phyloP scores from a whole-genome alignment of 768 basidiomycete genomes.

The Mycena latifolia region DNA sequence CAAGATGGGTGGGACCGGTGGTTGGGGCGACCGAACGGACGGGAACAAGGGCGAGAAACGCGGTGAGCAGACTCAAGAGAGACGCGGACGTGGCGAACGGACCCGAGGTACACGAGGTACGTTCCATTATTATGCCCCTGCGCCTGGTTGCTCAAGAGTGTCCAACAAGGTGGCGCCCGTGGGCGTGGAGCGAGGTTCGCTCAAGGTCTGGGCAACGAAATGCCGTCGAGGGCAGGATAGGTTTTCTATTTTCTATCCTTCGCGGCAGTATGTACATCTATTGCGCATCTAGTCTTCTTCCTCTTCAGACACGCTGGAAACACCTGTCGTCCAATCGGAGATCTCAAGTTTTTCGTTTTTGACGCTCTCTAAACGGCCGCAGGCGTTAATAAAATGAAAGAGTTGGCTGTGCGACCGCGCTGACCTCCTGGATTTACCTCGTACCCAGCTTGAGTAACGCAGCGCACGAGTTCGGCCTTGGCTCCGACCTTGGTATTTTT shows the following conservation, averaged over 20 bases:
- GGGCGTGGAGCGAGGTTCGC: constrained; percentile 87
- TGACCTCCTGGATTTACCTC: constrained; percentile 76
- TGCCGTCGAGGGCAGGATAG: constrained; percentile 60
- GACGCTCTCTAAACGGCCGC: constrained; percentile 55
- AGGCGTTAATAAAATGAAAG: background rate
- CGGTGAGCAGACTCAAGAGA: constrained; percentile 83
- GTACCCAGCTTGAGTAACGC: constrained; percentile 83
- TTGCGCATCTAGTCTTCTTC: constrained; percentile 31
- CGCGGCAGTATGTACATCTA: constrained; percentile 33
- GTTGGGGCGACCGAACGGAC: constrained; percentile 78
- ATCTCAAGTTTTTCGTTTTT: constrained; percentile 70
- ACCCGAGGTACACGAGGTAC: constrained; percentile 73
- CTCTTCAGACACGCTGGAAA: constrained; percentile 45
- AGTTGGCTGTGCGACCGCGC: constrained; percentile 23
- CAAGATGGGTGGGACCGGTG: constrained; percentile 78
- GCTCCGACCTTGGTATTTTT: constrained; percentile 78
- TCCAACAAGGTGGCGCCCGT: constrained; percentile 65
- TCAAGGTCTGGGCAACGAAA: constrained; percentile 86
- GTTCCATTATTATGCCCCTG: constrained; percentile 30
- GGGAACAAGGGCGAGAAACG: constrained; percentile 83
- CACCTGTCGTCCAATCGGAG: constrained; percentile 62
- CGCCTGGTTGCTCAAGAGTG: background rate
- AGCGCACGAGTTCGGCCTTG: constrained; percentile 76
- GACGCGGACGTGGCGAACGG: constrained; percentile 80
- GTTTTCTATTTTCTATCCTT: constrained; percentile 20